Evolutionary conservation across 2,329 filamentous ascomycete species (phyloP), one percentile per base, ranked within the genome.

Genomic region (Endothia cerciana): DNA sequence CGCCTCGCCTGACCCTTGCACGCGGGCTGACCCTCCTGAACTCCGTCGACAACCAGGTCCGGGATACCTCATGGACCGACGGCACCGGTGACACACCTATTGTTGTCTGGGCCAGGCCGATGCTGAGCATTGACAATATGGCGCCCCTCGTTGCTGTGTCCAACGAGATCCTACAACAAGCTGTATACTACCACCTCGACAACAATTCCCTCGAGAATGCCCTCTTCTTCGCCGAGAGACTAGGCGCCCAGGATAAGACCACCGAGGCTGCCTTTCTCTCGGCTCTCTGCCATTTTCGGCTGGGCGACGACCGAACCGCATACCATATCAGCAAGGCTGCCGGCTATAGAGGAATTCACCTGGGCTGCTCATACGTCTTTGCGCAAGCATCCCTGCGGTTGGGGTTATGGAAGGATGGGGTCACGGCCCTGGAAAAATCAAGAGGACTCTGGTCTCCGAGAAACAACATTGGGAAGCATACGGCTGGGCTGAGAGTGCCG

Each of bases 311-410:
- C 74, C 92, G 92, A 74, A 92, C 93, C 15, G 94, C 95, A 13
- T 94, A 91, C 77, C 94, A 98, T 73, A 86, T 88, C 71, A 91
- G 91, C 76, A 92, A 92, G 74, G 84, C 87, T 57, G 83, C 88
- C 62, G 91, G 88, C 45, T 86, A 86, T 61, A 87, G 89, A 69
- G 91, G 91, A 28, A 82, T 85, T 40, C 92, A 98, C 78, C 75
- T 97, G 33, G 94, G 94, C 38, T 97, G 94, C 78, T 88, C 92
- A 22, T 98, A 94, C 79, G 85, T 97, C 56, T 97, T 94, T 81
- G 94, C 94, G 62, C 93, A 97, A 74, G 88, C 93, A 47, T 98
- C 93, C 74, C 80, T 97, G 67, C 87, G 87, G 55, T 80, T 98
- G 65, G 93, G 92, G 67, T 88, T 88, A 69, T 89, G 90, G 76